Evolutionary conservation across 768 basidiomycete genomes (phyloP).

Genomic region (Mycena galericulata): DNA sequence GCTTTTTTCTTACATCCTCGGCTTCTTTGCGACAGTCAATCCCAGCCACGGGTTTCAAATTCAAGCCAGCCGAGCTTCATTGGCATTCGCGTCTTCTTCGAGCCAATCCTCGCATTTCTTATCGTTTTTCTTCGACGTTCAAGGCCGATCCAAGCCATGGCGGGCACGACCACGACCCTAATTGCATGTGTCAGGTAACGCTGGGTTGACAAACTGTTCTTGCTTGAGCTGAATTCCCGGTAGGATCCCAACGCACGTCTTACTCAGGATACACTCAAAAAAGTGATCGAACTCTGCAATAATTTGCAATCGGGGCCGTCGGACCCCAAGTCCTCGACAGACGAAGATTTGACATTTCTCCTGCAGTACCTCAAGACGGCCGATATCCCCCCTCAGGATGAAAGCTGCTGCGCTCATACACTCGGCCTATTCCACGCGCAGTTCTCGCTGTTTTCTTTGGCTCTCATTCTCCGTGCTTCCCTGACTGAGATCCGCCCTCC

Average conservation of each 20-base stretch:
- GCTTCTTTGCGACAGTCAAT: too few species aligned
- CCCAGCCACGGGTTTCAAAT: too few species aligned
- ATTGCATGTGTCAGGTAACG: constrained; percentile 4
- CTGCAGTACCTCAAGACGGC: constrained; percentile 6
- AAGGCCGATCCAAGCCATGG: too few species aligned
- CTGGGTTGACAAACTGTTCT: background rate
- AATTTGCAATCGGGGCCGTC: too few species aligned
- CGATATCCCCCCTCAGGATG: background rate
- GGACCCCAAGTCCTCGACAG: background rate
- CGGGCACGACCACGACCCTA: background rate
- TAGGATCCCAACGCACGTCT: constrained; percentile 11
- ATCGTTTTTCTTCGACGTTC: too few species aligned
- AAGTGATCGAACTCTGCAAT: background rate
- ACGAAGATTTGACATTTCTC: constrained; percentile 10
- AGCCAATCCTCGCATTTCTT: too few species aligned
- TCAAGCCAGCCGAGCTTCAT: too few species aligned
- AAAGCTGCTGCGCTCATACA: background rate
- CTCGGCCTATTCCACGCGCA: background rate
- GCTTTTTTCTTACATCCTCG: too few species aligned
- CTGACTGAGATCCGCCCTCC: too few species aligned
- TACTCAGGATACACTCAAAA: background rate
- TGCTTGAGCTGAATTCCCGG: background rate
- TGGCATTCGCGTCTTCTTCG: too few species aligned
- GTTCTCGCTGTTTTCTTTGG: background rate
- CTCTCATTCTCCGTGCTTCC: background rate